Evolutionary conservation across 345 rosid species (phyloP).

Genomic region (Populus ilicifolia): DNA sequence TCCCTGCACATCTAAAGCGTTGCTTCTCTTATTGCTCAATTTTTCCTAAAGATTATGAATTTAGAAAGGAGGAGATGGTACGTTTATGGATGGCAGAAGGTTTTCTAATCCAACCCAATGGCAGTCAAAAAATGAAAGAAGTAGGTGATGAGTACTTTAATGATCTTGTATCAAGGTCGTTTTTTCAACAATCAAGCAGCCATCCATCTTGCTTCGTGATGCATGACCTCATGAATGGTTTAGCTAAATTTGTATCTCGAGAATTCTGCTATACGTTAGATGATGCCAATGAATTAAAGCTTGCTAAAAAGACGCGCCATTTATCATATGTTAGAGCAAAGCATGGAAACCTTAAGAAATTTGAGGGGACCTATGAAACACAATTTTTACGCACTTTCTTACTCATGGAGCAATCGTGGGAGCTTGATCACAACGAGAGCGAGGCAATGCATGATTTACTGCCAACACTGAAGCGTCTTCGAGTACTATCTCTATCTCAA

Average conservation of each 20-base stretch:
- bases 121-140: not conserved
- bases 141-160: not conserved
- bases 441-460: conserved; percentile 16
- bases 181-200: not conserved
- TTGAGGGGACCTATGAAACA: conserved; percentile 29
- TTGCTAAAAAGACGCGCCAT: conserved; percentile 28
- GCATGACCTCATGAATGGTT: conserved; percentile 39
- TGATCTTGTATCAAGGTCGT: not conserved
- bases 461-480: conserved; percentile 25
- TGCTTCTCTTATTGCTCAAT: conserved; percentile 1
- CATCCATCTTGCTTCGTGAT: conserved; percentile 13
- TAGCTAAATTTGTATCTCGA: conserved; percentile 29
- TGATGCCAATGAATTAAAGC: conserved; percentile 6
- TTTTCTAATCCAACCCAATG: not conserved
- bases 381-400: conserved; percentile 37
- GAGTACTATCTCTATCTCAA: conserved; percentile 35
- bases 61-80: not conserved
- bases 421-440: conserved; percentile 15
- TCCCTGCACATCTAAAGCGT: conserved; percentile 17
- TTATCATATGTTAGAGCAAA: conserved; percentile 20
- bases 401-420: not conserved
- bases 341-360: conserved; percentile 12
- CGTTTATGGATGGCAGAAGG: conserved; percentile 9
- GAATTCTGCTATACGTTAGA: conserved; percentile 27
- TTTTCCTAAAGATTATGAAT: not conserved